Percentiles rank a stretch among this genome's conserved stretches.
These are phyloP conservation scores for Saposhnikovia divaricata DNA, from an alignment of 129 eudicot genomes.

Conservation along the genomic window DNA sequence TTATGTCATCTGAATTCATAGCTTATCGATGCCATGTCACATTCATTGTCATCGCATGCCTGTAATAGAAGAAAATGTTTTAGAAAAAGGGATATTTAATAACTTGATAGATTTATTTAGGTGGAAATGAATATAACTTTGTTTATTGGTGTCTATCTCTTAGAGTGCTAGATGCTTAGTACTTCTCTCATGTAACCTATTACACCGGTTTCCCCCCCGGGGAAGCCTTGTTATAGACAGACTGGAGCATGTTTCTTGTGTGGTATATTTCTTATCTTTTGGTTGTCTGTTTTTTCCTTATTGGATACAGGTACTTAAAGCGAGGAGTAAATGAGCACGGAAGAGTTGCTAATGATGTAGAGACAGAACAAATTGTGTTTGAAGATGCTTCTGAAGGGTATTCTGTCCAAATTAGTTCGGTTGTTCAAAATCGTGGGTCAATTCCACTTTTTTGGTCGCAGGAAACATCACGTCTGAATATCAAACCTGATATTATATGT, in stretches of 20 bases:
- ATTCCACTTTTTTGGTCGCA: conserved; percentile 86
- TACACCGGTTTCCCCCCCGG: background rate
- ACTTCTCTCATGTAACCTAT: background rate
- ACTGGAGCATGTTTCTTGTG: too few relatives aligned
- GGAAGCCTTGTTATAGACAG: too few relatives aligned
- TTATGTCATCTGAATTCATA: background rate
- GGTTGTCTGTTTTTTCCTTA: background rate
- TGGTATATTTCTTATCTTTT: background rate
- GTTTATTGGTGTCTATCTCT: background rate
- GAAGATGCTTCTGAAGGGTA: conserved; percentile 59
- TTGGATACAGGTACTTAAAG: conserved; percentile 51
- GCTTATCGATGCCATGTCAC: background rate
- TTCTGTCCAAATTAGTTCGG: conserved; percentile 60
- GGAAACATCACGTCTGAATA: conserved; percentile 66
- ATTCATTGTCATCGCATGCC: background rate
- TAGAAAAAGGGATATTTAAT: background rate
- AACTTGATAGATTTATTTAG: background rate
- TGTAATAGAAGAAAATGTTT: background rate
- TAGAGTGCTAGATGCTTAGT: background rate
- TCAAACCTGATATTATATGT: conserved; percentile 77
- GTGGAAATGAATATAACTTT: background rate
- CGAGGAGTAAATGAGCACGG: conserved; percentile 82
- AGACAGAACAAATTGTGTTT: conserved; percentile 74
- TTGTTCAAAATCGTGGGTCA: conserved; percentile 81
- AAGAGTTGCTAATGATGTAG: conserved; percentile 82